Conservation (phyloP, 2,329 filamentous ascomycete species). For the Madurella fahalii region DNA sequence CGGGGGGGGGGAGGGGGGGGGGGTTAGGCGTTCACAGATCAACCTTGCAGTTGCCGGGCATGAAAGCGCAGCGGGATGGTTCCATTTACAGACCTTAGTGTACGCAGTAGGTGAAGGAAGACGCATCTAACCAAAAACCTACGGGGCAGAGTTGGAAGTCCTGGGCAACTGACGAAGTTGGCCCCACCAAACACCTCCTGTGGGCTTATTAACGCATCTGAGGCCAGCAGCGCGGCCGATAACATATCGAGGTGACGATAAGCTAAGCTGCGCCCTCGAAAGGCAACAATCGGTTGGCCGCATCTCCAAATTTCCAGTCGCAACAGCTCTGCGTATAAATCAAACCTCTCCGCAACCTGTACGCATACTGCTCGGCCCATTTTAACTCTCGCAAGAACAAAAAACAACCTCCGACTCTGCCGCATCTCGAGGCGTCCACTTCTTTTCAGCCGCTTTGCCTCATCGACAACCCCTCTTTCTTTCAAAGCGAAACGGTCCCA, state of each 20-base stretch:
- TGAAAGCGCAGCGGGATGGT: too few relatives aligned
- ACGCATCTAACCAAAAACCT: too few relatives aligned
- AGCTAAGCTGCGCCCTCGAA: slow-evolving; percentile 1
- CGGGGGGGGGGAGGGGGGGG: too few relatives aligned
- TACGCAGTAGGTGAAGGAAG: too few relatives aligned
- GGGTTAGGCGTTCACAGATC: neutral
- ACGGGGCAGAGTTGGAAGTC: too few relatives aligned
- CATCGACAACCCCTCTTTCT: too few relatives aligned
- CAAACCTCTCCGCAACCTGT: neutral
- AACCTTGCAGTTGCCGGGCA: neutral
- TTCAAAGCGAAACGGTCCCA: neutral
- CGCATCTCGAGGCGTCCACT: too few relatives aligned
- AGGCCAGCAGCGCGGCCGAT: neutral
- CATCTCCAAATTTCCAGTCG: slow-evolving; percentile 3
- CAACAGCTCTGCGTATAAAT: neutral
- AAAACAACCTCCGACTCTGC: too few relatives aligned
- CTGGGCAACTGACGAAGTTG: neutral
- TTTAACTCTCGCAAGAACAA: neutral
- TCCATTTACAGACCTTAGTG: too few relatives aligned
- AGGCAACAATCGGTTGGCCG: neutral
- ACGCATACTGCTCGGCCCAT: neutral
- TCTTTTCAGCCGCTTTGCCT: too few relatives aligned
- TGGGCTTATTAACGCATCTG: slow-evolving; percentile 6
- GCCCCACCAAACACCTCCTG: slow-evolving; percentile 8
- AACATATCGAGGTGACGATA: slow-evolving; percentile 13